Conservation (phyloP, 768 basidiomycete genomes). For the Phylloporus scabripes region DNA sequence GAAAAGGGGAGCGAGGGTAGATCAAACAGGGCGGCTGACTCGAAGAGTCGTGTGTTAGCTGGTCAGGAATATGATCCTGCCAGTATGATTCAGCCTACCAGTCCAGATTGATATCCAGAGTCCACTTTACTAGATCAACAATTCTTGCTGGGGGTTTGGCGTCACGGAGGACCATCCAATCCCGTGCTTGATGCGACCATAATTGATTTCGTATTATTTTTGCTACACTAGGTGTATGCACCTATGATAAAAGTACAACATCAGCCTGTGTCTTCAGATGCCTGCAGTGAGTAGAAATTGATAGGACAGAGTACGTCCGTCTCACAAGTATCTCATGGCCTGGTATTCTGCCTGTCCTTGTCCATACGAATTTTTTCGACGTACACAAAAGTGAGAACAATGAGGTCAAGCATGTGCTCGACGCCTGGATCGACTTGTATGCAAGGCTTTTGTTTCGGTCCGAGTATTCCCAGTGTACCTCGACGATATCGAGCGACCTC, state of each 20-base stretch:
- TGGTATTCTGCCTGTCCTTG: conserved; percentile 11
- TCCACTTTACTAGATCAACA: background rate
- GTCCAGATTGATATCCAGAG: conserved; percentile 13
- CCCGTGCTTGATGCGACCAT: no score
- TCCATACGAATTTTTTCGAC: conserved; percentile 29
- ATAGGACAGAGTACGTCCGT: background rate
- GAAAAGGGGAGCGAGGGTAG: background rate
- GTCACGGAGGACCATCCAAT: background rate
- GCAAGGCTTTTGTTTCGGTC: conserved; percentile 13
- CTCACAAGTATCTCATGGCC: conserved; percentile 6
- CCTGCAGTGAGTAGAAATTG: conserved; percentile 1
- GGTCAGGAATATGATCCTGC: background rate
- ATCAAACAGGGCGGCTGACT: conserved; percentile 20
- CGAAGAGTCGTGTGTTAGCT: conserved; percentile 13
- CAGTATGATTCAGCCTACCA: conserved; percentile 2
- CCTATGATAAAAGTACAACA: conserved; percentile 8
- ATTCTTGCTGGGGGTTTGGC: background rate
- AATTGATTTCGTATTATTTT: background rate
- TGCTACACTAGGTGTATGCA: conserved; percentile 1
- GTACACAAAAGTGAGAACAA: conserved; percentile 29
- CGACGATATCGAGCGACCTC: conserved; percentile 20
- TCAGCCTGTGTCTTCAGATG: background rate
- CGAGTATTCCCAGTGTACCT: conserved; percentile 17
- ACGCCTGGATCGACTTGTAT: conserved; percentile 17
- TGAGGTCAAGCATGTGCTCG: conserved; percentile 23